Evolutionary conservation across 1,284 basidiomycete genomes (phyloP).

Genomic region (Trichosporon faecale): DNA sequence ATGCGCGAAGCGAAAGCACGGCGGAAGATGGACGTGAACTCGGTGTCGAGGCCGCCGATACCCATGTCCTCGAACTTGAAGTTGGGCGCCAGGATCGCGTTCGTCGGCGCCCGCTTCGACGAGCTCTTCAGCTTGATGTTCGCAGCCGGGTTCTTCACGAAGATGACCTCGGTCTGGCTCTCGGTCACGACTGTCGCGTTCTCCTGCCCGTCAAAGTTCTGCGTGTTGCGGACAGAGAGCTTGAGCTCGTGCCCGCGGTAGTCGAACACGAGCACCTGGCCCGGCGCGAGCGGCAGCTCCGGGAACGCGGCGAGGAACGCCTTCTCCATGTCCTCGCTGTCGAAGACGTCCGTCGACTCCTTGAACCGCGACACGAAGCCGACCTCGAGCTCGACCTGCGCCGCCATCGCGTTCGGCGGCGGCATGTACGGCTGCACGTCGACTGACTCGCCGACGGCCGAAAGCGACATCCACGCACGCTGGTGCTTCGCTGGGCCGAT

Average conservation of each 20-base stretch:
- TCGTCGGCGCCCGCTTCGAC: slow-evolving; percentile 82
- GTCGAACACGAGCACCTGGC: slow-evolving; percentile 80
- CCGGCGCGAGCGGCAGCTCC: slow-evolving; percentile 57
- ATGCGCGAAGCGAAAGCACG: slow-evolving; percentile 97
- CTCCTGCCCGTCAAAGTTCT: slow-evolving; percentile 56
- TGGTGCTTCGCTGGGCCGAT: slow-evolving; percentile 58
- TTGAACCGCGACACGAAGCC: slow-evolving; percentile 65
- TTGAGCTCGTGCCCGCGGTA: slow-evolving; percentile 85
- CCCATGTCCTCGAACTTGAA: slow-evolving; percentile 99
- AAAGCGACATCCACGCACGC: slow-evolving; percentile 81
- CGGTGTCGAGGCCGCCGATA: slow-evolving; percentile 93
- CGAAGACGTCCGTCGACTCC: slow-evolving; percentile 70
- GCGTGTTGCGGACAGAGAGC: slow-evolving; percentile 66
- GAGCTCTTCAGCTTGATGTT: slow-evolving; percentile 88
- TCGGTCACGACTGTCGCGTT: slow-evolving; percentile 74
- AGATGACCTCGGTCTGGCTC: slow-evolving; percentile 83
- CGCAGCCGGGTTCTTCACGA: slow-evolving; percentile 78
- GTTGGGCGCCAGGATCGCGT: slow-evolving; percentile 94
- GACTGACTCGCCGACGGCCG: slow-evolving; percentile 70
- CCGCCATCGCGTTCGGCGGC: slow-evolving; percentile 65
- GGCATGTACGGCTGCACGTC: slow-evolving; percentile 65
- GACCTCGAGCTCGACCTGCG: slow-evolving; percentile 73
- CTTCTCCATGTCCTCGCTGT: slow-evolving; percentile 76
- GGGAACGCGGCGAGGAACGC: slow-evolving; percentile 76
- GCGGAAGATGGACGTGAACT: slow-evolving; percentile 96